phyloP scores from a whole-genome alignment of 441 rosid genomes.

The Euphorbia schlechtendalii region DNA sequence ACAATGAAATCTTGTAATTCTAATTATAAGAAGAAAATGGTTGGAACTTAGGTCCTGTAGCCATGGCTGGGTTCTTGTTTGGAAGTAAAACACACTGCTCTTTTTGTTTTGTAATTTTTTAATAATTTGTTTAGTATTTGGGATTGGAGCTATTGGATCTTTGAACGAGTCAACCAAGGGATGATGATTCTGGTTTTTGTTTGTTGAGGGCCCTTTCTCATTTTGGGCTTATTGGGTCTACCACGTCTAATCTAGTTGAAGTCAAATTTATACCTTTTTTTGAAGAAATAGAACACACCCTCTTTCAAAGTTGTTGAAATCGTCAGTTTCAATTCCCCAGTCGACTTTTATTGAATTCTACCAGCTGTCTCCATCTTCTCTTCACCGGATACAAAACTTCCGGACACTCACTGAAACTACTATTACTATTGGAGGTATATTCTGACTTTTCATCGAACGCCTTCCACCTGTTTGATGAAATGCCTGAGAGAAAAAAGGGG shows the following conservation, averaged over 20 bases:
- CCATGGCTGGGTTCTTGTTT: slow-evolving; percentile 14
- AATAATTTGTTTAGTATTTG: background rate
- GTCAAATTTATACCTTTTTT: background rate
- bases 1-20: background rate
- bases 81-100: background rate
- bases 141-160: slow-evolving; percentile 21
- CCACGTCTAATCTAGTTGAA: background rate
- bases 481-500: background rate
- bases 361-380: background rate
- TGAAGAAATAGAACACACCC: no score
- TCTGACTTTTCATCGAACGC: background rate
- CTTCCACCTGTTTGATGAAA: slow-evolving; percentile 30
- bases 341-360: background rate
- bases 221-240: background rate
- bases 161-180: slow-evolving; percentile 11
- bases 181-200: slow-evolving; percentile 13
- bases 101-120: background rate
- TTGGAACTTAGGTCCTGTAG: background rate
- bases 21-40: background rate
- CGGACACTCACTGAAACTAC: background rate
- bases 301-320: no score
- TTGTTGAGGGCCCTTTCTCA: background rate
- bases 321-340: no score
- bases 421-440: background rate
- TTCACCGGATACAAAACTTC: background rate